A percentile compares a stretch with the other conserved stretches of the same genome.
phyloP scores from a whole-genome alignment of 1,284 basidiomycete species.

The Pseudozyma sp. region DNA sequence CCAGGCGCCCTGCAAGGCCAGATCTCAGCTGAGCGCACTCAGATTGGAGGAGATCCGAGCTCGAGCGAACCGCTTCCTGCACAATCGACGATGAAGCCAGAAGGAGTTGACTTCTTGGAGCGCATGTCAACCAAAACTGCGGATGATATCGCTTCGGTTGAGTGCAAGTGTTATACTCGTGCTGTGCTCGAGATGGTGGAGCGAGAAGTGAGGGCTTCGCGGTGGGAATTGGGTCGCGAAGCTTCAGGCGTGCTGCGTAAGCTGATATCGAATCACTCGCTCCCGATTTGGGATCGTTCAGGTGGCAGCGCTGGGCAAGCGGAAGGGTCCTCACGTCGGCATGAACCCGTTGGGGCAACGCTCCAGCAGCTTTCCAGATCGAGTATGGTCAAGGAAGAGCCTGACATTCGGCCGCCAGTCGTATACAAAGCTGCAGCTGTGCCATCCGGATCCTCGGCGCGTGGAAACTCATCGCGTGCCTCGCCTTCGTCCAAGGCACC shows the following conservation, averaged over 20 bases:
- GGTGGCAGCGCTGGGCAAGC: background rate
- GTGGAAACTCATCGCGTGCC: no score
- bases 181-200: conserved; percentile 57
- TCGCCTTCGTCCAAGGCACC: no score
- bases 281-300: conserved; percentile 35
- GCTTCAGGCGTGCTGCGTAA: conserved; percentile 56
- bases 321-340: conserved; percentile 11
- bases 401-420: conserved; percentile 10
- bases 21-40: conserved; percentile 28
- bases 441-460: no score
- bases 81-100: conserved; percentile 26
- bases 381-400: conserved; percentile 21
- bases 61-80: conserved; percentile 4
- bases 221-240: conserved; percentile 58
- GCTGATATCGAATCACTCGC: conserved; percentile 47
- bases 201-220: conserved; percentile 45
- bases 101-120: conserved; percentile 43
- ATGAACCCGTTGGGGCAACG: conserved; percentile 10
- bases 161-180: conserved; percentile 49
- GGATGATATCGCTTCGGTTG: conserved; percentile 42
- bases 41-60: conserved; percentile 15
- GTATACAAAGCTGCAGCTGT: background rate
- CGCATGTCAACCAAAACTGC: conserved; percentile 50
- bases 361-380: conserved; percentile 28
- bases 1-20: conserved; percentile 31